Evolutionary conservation across 805 yeast genomes (phyloP).

Genomic region (Ogataea philodendri): DNA sequence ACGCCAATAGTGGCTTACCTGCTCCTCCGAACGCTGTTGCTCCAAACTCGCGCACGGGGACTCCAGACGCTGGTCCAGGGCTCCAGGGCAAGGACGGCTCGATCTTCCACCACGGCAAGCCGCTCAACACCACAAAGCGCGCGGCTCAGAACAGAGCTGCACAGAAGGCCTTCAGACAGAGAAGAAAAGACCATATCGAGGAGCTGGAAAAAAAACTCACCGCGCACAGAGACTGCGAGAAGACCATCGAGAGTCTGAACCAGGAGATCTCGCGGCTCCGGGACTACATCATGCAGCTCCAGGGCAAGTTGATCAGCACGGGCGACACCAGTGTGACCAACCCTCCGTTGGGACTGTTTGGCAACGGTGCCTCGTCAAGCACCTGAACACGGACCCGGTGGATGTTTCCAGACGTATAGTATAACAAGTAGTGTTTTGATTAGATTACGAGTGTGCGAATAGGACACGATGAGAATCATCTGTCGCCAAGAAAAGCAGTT

Average conservation of each 20-base stretch:
- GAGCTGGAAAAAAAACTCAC: slow-evolving; percentile 72
- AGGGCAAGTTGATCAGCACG: slow-evolving; percentile 53
- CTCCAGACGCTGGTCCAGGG: slow-evolving; percentile 13
- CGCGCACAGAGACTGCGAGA: slow-evolving; percentile 59
- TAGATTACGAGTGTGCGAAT: slow-evolving; percentile 12
- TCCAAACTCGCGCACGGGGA: slow-evolving; percentile 1
- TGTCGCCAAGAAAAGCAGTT: slow-evolving; percentile 4
- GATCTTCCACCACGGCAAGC: slow-evolving; percentile 34
- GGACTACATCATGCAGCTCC: slow-evolving; percentile 69
- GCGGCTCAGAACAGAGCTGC: slow-evolving; percentile 93
- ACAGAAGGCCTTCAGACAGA: slow-evolving; percentile 84
- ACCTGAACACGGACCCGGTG: background rate
- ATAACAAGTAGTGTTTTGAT: too few species aligned
- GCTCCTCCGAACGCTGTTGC: slow-evolving; percentile 10
- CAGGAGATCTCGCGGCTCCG: slow-evolving; percentile 70
- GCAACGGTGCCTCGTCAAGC: slow-evolving; percentile 9
- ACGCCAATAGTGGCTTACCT: slow-evolving; percentile 16
- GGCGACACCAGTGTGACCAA: slow-evolving; percentile 13
- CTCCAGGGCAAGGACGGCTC: slow-evolving; percentile 22
- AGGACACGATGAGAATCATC: slow-evolving; percentile 14
- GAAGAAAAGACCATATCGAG: slow-evolving; percentile 78
- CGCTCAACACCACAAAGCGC: slow-evolving; percentile 66
- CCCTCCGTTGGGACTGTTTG: slow-evolving; percentile 24
- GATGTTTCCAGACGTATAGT: slow-evolving; percentile 5
- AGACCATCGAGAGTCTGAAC: slow-evolving; percentile 63